Evolutionary conservation across 768 basidiomycete genomes (phyloP), one percentile per base, ranked within the genome.

Genomic region (Dioszegia hungarica): DNA sequence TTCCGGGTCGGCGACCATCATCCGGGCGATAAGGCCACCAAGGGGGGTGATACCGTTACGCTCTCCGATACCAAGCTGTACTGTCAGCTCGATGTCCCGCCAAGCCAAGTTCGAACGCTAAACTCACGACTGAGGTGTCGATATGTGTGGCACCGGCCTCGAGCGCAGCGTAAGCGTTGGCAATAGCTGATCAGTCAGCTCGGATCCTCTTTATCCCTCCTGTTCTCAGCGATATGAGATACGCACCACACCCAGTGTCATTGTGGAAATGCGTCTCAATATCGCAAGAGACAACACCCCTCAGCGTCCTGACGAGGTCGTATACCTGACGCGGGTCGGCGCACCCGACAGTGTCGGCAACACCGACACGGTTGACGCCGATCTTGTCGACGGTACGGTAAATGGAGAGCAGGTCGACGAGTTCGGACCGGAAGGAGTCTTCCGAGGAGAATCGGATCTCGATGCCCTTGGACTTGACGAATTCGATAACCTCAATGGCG

Each of bases 381-480:
- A 99, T 91, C 82, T 97, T 97, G 81, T 99, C 95, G 46, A 99
- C 95, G 45, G 94, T 93, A 78, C 94, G 91, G 82, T 99, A 98
- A 80, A 99, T 97, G 20, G 90, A 93, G 39, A 99, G 82, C 41
- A 99, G 83, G 79, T 99, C 95, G 78, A 98, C 95, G 58, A 99
- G 86, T 79, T 99, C 94, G 66, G 93, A 97, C 65, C 95, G 90
- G 90, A 99, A 99, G 19, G 92, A 95, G 77, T 99, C 95, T 78
- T 99, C 95, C 27, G 94, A 93, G 4, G 95, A 98, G 84, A 99
- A 99, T 58, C 95, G 91, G 75, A 99, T 90, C 80, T 99, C 95
- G 72, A 99, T 94, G 59, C 87, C 87, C 87, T 97, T 99, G 81
- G 89, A 92, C 83, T 99, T 99, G 83, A 99, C 94, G 69, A 87